Conservation (phyloP, 371 early-diverging fungal genomes). For the Spiromyces aspiralis region DNA sequence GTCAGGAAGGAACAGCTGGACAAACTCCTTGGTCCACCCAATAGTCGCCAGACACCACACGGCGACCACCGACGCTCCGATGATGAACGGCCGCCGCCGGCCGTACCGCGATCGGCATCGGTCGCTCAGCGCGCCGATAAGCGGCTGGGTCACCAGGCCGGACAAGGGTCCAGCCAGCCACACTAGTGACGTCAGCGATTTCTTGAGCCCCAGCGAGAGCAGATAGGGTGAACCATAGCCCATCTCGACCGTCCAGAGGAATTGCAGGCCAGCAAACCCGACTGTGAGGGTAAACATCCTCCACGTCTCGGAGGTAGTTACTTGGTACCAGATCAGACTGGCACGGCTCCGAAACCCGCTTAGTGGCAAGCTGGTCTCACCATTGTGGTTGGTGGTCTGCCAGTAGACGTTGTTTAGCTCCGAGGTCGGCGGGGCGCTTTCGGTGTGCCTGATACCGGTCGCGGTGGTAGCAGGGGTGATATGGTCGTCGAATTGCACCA, state of each 20-base stretch:
- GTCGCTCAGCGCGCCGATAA: conserved; percentile 65
- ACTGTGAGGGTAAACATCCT: conserved; percentile 17
- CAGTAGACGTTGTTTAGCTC: too few relatives aligned
- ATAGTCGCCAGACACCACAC: conserved; percentile 46
- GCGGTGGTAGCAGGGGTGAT: too few relatives aligned
- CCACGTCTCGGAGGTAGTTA: not conserved
- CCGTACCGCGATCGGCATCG: conserved; percentile 47
- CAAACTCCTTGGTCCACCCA: conserved; percentile 68
- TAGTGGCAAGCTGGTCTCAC: too few relatives aligned
- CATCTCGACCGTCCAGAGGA: conserved; percentile 47
- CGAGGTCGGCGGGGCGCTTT: too few relatives aligned
- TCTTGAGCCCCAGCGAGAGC: conserved; percentile 63
- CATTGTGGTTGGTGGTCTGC: too few relatives aligned
- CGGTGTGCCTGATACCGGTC: too few relatives aligned
- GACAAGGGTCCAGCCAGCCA: conserved; percentile 93
- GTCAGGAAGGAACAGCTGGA: conserved; percentile 23
- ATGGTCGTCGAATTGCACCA: too few relatives aligned
- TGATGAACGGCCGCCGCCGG: conserved; percentile 52
- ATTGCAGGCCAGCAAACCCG: conserved; percentile 24
- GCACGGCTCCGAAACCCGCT: too few relatives aligned
- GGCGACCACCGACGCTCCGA: conserved; percentile 47
- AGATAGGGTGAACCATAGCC: conserved; percentile 82
- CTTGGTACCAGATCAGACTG: too few relatives aligned
- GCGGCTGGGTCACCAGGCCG: conserved; percentile 59
- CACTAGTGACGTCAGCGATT: conserved; percentile 72